phyloP scores from a whole-genome alignment of 495 filamentous ascomycete species.

The Cercophora scortea region DNA sequence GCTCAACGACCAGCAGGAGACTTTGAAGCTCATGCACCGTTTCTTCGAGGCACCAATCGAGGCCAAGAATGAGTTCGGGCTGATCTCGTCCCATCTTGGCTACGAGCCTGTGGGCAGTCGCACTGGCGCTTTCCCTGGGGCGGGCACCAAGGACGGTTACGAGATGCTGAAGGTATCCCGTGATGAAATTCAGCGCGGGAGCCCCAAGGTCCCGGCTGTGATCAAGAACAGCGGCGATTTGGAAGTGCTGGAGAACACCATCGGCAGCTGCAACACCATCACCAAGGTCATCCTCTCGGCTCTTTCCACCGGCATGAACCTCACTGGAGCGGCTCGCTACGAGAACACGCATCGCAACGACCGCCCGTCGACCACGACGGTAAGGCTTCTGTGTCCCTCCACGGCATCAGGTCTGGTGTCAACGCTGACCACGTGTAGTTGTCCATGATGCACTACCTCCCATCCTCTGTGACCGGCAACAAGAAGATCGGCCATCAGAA shows the following conservation, averaged over 20 bases:
- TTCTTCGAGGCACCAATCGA: slow-evolving; percentile 43
- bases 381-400: not conserved
- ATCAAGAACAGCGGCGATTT: slow-evolving; percentile 44
- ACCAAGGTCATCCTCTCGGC: slow-evolving; percentile 43
- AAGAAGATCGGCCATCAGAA: slow-evolving; percentile 44
- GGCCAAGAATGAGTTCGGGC: slow-evolving; percentile 41
- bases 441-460: slow-evolving; percentile 42
- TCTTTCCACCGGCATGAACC: slow-evolving; percentile 38
- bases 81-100: slow-evolving; percentile 38
- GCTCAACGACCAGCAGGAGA: slow-evolving; percentile 38
- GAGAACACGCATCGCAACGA: slow-evolving; percentile 47
- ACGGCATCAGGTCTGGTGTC: not conserved
- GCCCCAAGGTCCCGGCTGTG: slow-evolving; percentile 32
- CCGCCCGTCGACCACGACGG: slow-evolving; percentile 37
- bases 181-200: slow-evolving; percentile 40
- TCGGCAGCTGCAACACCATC: slow-evolving; percentile 41
- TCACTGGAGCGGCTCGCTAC: slow-evolving; percentile 35
- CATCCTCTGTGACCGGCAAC: slow-evolving; percentile 28
- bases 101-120: slow-evolving; percentile 45
- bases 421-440: slow-evolving; percentile 3
- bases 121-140: slow-evolving; percentile 33
- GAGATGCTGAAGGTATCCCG: slow-evolving; percentile 49
- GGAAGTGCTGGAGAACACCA: slow-evolving; percentile 35
- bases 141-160: slow-evolving; percentile 44
- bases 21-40: slow-evolving; percentile 43